A percentile compares a stretch with the other conserved stretches of the same genome.
These are phyloP conservation scores for Naganishia vaughanmartiniae DNA, from an alignment of 768 basidiomycete species.

Conservation along the genomic window DNA sequence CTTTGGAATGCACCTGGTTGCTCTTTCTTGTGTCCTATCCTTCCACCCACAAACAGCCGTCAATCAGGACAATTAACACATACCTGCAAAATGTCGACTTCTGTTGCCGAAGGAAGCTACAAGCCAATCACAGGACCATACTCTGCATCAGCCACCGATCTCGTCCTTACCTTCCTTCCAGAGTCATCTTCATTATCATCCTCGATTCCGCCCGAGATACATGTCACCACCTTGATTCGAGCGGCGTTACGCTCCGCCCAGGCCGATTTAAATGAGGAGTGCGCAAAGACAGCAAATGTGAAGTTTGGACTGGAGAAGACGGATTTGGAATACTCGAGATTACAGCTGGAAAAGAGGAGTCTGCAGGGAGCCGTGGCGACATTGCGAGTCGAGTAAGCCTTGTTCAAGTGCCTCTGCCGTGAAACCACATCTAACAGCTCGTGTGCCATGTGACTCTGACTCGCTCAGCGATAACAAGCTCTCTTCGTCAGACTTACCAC, in stretches of 20 bases:
- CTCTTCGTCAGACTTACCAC: not conserved
- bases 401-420: not conserved
- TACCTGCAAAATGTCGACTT: not conserved
- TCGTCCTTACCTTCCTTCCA: conserved; percentile 18
- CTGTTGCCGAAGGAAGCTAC: conserved; percentile 12
- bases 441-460: not conserved
- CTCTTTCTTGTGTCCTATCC: not conserved
- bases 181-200: conserved; percentile 5
- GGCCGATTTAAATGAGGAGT: conserved; percentile 1
- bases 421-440: not conserved
- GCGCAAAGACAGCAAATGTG: conserved; percentile 15
- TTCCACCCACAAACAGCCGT: not conserved
- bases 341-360: conserved; percentile 16
- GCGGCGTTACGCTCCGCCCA: conserved; percentile 9
- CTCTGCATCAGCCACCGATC: conserved; percentile 8
- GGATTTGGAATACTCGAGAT: conserved; percentile 7
- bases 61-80: not conserved
- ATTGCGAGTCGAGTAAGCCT: conserved; percentile 5
- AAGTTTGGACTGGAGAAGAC: conserved; percentile 14
- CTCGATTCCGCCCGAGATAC: not conserved
- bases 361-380: conserved; percentile 4
- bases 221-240: conserved; percentile 2
- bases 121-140: conserved; percentile 18
- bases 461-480: not conserved
- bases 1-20: no score